phyloP scores from a whole-genome alignment of 1,284 basidiomycete species.

The Marasmius sp. region DNA sequence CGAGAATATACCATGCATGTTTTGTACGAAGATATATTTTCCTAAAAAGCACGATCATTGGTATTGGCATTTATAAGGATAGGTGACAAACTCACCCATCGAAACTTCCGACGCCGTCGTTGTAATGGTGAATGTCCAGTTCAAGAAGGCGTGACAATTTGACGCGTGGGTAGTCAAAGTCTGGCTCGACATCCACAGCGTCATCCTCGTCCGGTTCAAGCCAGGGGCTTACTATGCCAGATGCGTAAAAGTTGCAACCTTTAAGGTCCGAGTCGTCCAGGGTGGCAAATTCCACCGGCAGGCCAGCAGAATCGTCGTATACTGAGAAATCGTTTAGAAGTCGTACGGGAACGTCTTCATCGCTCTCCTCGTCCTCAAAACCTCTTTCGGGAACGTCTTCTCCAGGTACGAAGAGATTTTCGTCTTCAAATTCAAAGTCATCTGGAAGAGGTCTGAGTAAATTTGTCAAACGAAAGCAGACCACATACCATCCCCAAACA shows the following conservation, averaged over 20 bases:
- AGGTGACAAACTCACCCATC: conserved; percentile 34
- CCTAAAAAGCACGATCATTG: conserved; percentile 21
- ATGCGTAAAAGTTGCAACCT: conserved; percentile 25
- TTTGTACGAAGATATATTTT: conserved; percentile 40
- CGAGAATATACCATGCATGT: conserved; percentile 65
- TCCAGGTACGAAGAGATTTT: conserved; percentile 31
- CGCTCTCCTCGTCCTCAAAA: conserved; percentile 26
- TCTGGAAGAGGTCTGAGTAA: background rate
- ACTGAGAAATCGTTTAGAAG: conserved; percentile 50
- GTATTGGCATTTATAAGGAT: background rate
- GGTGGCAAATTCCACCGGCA: conserved; percentile 36
- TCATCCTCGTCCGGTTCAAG: conserved; percentile 20
- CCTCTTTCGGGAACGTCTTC: conserved; percentile 26
- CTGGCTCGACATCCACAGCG: conserved; percentile 17
- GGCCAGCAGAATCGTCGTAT: conserved; percentile 36
- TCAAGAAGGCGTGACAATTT: conserved; percentile 44
- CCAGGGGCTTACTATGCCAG: conserved; percentile 28
- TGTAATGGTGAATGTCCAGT: conserved; percentile 45
- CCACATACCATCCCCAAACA: background rate
- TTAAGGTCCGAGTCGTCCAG: conserved; percentile 29
- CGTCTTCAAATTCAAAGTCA: conserved; percentile 18
- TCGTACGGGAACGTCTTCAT: conserved; percentile 44
- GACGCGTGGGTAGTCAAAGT: conserved; percentile 30
- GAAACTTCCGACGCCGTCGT: conserved; percentile 23
- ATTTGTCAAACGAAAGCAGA: background rate